Conservation (phyloP, 805 yeast genomes). For the Teunomyces atbi region DNA sequence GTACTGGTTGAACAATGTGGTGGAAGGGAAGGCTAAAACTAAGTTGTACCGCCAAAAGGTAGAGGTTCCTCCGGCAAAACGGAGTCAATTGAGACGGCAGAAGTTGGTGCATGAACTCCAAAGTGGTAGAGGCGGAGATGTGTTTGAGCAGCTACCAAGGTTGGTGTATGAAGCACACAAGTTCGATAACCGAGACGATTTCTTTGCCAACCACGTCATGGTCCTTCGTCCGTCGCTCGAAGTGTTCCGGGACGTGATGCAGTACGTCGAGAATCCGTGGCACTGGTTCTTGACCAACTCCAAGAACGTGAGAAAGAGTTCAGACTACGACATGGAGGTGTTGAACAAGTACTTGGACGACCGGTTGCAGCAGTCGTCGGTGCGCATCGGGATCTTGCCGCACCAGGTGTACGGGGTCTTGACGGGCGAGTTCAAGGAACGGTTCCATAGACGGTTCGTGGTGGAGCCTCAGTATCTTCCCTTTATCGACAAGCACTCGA, state of each 20-base stretch:
- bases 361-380: slow-evolving; percentile 29
- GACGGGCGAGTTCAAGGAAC: slow-evolving; percentile 46
- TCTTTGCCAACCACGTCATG: slow-evolving; percentile 52
- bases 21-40: slow-evolving; percentile 9
- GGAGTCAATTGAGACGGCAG: slow-evolving; percentile 11
- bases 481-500: slow-evolving; percentile 15
- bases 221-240: slow-evolving; percentile 51
- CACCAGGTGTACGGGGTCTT: slow-evolving; percentile 51
- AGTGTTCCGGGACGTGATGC: slow-evolving; percentile 19
- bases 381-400: slow-evolving; percentile 41
- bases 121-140: neutral
- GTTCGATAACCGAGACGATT: slow-evolving; percentile 25
- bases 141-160: slow-evolving; percentile 16
- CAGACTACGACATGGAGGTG: slow-evolving; percentile 58
- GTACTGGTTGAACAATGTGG: slow-evolving; percentile 30
- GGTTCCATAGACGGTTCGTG: slow-evolving; percentile 38
- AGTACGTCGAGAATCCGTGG: slow-evolving; percentile 28
- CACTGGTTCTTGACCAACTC: slow-evolving; percentile 24
- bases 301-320: slow-evolving; percentile 16
- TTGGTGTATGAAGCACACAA: slow-evolving; percentile 24
- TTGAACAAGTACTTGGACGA: slow-evolving; percentile 50
- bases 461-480: slow-evolving; percentile 46
- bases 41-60: slow-evolving; percentile 10
- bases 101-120: slow-evolving; percentile 9
- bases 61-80: slow-evolving; percentile 13